These are phyloP conservation scores for Taphrina flavorubra DNA, from an alignment of 1,139 yeast species.

Conservation along the genomic window DNA sequence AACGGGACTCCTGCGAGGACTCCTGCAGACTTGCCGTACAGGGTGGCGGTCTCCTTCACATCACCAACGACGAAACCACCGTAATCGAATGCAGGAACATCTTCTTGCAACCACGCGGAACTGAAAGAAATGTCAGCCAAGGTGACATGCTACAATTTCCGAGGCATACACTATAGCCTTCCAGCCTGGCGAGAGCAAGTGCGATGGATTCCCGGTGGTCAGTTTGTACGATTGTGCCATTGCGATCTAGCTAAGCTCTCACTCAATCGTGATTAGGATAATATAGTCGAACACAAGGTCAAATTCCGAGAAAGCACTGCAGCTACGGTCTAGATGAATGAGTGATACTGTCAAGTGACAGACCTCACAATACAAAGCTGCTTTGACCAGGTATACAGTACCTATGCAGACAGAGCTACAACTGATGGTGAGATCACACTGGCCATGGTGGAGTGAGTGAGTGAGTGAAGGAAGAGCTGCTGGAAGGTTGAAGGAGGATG, in stretches of 20 bases:
- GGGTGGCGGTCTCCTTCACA: slow-evolving; percentile 69
- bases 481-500: no score
- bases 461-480: no score
- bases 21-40: slow-evolving; percentile 81
- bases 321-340: no score
- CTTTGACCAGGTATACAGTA: no score
- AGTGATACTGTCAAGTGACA: no score
- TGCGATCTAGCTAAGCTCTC: background rate
- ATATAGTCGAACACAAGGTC: no score
- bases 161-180: slow-evolving; percentile 62
- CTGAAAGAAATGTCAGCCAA: slow-evolving; percentile 1
- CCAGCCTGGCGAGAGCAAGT: slow-evolving; percentile 57
- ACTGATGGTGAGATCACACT: background rate
- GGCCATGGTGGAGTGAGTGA: background rate
- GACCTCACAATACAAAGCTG: no score
- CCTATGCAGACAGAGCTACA: no score
- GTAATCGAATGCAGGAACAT: slow-evolving; percentile 89
- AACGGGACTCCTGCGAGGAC: slow-evolving; percentile 88
- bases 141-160: background rate
- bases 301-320: no score
- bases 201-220: slow-evolving; percentile 24
- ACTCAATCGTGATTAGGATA: no score
- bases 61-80: slow-evolving; percentile 96
- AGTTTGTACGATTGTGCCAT: slow-evolving; percentile 13
- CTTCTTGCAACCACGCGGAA: slow-evolving; percentile 78